phyloP scores from a whole-genome alignment of 1,139 yeast genomes.

The Saccharomycopsis phalli region DNA sequence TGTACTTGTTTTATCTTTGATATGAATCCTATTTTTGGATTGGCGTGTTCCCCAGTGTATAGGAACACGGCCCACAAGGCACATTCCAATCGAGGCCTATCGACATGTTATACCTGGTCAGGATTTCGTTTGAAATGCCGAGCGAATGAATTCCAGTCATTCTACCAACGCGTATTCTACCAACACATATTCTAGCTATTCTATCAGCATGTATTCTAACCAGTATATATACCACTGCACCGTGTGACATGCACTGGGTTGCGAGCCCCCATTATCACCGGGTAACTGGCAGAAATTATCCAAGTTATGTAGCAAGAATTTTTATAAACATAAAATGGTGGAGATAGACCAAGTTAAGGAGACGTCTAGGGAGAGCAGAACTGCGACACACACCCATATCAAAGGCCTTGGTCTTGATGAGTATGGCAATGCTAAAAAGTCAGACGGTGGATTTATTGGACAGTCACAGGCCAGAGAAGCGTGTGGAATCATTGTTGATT shows the following conservation, averaged over 20 bases:
- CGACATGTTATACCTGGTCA: too few species aligned
- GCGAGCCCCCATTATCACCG: too few species aligned
- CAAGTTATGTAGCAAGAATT: neutral
- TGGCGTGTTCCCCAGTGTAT: too few species aligned
- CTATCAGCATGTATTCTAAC: too few species aligned
- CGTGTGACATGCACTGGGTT: too few species aligned
- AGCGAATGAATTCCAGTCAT: too few species aligned
- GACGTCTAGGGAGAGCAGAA: constrained; percentile 55
- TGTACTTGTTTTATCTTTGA: neutral
- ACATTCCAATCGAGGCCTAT: too few species aligned
- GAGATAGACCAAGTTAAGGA: constrained; percentile 79
- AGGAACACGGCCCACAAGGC: too few species aligned
- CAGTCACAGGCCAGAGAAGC: constrained; percentile 95
- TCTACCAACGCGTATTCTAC: too few species aligned
- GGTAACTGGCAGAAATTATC: neutral
- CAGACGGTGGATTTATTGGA: constrained; percentile 95
- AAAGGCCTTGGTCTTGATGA: constrained; percentile 93
- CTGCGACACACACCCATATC: constrained; percentile 97
- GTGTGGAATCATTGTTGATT: constrained; percentile 90
- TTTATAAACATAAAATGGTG: constrained; percentile 48
- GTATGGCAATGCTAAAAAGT: constrained; percentile 71
- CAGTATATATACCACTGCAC: too few species aligned
- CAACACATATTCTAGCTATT: too few species aligned
- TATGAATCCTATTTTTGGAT: neutral
- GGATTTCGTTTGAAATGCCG: too few species aligned